These are phyloP conservation scores for grape (Vitis vinifera) DNA, from an alignment of 164 flowering plant genomes.

Conservation along the genomic window DNA sequence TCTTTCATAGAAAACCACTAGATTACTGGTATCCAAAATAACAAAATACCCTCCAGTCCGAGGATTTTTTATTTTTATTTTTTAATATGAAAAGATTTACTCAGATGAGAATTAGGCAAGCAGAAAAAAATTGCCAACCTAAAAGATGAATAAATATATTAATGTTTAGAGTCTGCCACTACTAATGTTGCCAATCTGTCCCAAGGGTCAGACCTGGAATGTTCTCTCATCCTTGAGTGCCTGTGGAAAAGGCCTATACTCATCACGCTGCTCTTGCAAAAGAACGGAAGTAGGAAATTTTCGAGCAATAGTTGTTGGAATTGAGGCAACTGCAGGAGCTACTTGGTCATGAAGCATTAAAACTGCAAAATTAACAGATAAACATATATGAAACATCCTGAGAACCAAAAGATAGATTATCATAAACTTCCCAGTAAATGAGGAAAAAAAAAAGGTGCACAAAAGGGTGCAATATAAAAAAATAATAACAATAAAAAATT, in stretches of 20 bases:
- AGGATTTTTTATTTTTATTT: neutral
- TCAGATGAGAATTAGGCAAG: neutral
- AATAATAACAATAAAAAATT: neutral
- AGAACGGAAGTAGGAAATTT: constrained; percentile 56
- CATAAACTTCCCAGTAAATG: neutral
- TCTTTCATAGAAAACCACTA: too few relatives aligned
- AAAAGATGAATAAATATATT: neutral
- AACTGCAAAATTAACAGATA: constrained; percentile 37
- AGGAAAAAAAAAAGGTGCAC: neutral
- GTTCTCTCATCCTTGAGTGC: constrained; percentile 41
- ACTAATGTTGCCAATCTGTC: too few relatives aligned
- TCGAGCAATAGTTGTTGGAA: constrained; percentile 34
- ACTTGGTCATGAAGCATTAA: constrained; percentile 50
- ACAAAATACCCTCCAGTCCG: too few relatives aligned
- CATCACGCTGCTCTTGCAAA: constrained; percentile 67
- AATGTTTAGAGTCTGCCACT: neutral
- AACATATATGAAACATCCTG: neutral
- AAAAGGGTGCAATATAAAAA: neutral
- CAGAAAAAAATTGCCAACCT: neutral
- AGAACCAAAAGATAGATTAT: neutral
- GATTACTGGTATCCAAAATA: neutral
- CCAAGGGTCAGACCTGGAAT: constrained; percentile 40
- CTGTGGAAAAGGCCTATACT: constrained; percentile 34
- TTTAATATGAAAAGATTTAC: neutral
- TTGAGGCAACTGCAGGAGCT: constrained; percentile 30